Evolutionary conservation across 2,329 filamentous ascomycete species (phyloP).

Genomic region (Stachybotrys elegans): DNA sequence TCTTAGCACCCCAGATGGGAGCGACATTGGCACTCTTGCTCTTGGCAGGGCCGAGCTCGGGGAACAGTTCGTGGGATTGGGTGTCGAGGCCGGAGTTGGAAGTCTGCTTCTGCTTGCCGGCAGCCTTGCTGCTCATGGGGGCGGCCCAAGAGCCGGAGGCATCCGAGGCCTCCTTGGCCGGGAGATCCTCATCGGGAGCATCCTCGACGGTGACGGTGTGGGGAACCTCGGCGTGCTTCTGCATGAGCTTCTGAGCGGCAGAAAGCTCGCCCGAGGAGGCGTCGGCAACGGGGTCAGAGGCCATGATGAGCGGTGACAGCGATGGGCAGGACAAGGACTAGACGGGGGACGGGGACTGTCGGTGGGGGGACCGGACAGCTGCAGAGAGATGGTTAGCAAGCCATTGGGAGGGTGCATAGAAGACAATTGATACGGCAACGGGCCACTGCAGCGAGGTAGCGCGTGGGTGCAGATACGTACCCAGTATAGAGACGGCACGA

Average conservation of each 20-base stretch:
- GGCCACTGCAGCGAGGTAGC: no score
- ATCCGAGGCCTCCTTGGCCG: constrained; percentile 45
- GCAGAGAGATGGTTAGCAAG: neutral
- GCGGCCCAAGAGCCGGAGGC: constrained; percentile 41
- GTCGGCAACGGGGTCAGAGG: constrained; percentile 26
- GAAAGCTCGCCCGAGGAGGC: constrained; percentile 39
- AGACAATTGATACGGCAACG: no score
- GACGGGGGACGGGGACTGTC: neutral
- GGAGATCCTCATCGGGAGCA: constrained; percentile 71
- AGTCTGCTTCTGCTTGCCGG: constrained; percentile 62
- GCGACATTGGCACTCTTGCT: constrained; percentile 63
- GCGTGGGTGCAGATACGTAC: no score
- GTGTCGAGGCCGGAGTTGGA: constrained; percentile 60
- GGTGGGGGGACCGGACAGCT: neutral
- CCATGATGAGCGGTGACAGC: constrained; percentile 29
- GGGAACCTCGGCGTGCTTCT: constrained; percentile 52
- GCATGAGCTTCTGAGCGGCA: constrained; percentile 57
- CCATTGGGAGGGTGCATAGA: neutral
- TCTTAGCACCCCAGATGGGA: constrained; percentile 74
- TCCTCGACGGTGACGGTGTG: constrained; percentile 73
- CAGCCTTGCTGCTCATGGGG: constrained; percentile 56
- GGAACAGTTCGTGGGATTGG: constrained; percentile 86
- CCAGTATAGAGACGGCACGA: no score
- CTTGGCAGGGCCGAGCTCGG: constrained; percentile 71
- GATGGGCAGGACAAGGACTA: constrained; percentile 10